A percentile compares a stretch with the other conserved stretches of the same genome.
Evolutionary conservation across 768 basidiomycete species (phyloP).

Genomic region (Mycena polygramma): DNA sequence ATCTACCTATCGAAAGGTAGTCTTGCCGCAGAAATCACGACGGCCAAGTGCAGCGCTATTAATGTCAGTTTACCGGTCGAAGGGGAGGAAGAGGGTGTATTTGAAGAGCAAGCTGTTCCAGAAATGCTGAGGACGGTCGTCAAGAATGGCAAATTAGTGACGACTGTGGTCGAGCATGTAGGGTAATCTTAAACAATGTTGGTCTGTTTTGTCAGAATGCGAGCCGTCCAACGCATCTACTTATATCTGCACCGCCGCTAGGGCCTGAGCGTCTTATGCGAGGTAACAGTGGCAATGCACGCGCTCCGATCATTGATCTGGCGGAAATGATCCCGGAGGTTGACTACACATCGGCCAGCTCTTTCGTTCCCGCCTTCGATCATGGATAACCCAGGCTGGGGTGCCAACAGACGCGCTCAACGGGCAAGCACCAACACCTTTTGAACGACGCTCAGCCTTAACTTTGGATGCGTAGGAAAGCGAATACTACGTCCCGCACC

Average conservation of each 20-base stretch:
- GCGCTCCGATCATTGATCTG: neutral
- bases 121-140: conserved; percentile 96
- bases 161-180: conserved; percentile 89
- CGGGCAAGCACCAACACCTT: conserved; percentile 52
- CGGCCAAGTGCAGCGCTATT: conserved; percentile 93
- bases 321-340: neutral
- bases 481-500: conserved; percentile 28
- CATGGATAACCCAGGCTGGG: conserved; percentile 88
- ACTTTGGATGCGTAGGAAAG: conserved; percentile 44
- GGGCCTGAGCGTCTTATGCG: too few species aligned
- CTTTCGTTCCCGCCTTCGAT: too few species aligned
- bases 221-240: too few species aligned
- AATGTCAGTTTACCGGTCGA: conserved; percentile 90
- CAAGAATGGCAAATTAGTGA: conserved; percentile 86
- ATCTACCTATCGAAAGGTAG: conserved; percentile 91
- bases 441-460: conserved; percentile 10
- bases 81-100: conserved; percentile 93
- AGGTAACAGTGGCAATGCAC: neutral
- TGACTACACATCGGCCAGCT: too few species aligned
- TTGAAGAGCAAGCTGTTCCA: conserved; percentile 89
- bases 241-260: too few species aligned
- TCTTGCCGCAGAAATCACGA: conserved; percentile 86
- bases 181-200: conserved; percentile 52
- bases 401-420: conserved; percentile 72
- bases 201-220: too few species aligned